phyloP scores from a whole-genome alignment of 2,329 filamentous ascomycete genomes.

The Pseudocercospora fuligena region DNA sequence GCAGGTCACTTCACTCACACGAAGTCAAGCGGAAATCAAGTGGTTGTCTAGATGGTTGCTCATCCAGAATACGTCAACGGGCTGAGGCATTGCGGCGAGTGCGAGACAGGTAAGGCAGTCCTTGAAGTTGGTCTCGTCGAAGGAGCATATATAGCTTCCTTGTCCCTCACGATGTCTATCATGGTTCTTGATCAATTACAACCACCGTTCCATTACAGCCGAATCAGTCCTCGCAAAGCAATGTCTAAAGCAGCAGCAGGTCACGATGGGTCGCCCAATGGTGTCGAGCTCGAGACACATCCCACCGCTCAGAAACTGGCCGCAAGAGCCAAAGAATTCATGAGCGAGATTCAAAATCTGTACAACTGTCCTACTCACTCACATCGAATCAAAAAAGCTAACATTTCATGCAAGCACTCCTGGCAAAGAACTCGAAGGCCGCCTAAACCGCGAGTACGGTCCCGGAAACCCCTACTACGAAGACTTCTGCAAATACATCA shows the following conservation, averaged over 20 bases:
- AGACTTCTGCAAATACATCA: conserved; percentile 42
- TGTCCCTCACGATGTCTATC: too few relatives aligned
- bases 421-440: conserved; percentile 42
- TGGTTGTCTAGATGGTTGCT: neutral
- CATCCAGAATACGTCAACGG: conserved; percentile 24
- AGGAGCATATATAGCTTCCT: neutral
- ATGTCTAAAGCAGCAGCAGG: conserved; percentile 22
- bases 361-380: conserved; percentile 5
- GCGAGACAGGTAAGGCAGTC: conserved; percentile 12
- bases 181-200: neutral
- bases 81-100: conserved; percentile 21
- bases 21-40: neutral
- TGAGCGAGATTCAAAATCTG: conserved; percentile 34
- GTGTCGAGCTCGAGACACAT: conserved; percentile 31
- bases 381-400: neutral
- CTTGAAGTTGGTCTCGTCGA: neutral
- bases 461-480: conserved; percentile 45
- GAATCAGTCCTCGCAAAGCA: neutral
- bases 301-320: conserved; percentile 33
- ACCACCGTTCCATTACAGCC: neutral
- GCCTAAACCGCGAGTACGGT: conserved; percentile 43
- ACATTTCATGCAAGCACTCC: conserved; percentile 37
- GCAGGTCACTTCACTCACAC: neutral
- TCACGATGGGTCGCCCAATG: conserved; percentile 32
- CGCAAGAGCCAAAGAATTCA: conserved; percentile 29